These are phyloP conservation scores for Mortierella antarctica DNA, from an alignment of 192 early-diverging fungal species.

Conservation along the genomic window DNA sequence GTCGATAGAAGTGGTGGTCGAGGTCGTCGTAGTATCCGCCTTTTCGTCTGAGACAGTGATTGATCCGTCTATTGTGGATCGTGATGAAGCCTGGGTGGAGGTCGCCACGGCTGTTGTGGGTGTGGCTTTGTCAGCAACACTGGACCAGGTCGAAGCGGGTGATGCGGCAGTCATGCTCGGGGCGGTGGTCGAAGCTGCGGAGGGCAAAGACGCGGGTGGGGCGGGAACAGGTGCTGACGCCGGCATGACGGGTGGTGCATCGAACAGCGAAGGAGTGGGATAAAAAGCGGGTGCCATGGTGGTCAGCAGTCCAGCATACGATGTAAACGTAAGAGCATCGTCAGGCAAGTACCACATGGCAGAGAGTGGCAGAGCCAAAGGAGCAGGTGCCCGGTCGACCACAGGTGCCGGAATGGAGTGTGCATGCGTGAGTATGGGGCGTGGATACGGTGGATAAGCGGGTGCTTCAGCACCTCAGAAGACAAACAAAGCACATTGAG, in stretches of 20 bases:
- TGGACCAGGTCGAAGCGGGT: neutral
- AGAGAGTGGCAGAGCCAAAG: neutral
- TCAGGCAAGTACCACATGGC: conserved; percentile 13
- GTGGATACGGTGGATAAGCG: neutral
- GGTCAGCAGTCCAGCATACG: conserved; percentile 27
- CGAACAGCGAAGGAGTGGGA: conserved; percentile 2
- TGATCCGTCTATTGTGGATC: neutral
- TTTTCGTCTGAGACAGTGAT: neutral
- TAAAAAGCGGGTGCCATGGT: conserved; percentile 37
- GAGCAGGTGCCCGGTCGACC: neutral
- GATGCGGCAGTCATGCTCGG: neutral
- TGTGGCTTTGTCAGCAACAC: neutral
- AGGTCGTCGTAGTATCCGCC: neutral
- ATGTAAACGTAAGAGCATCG: conserved; percentile 35
- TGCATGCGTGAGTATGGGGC: neutral
- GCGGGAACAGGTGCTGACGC: neutral
- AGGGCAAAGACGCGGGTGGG: neutral
- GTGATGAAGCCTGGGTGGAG: neutral
- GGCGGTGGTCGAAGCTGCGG: neutral
- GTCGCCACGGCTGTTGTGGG: neutral
- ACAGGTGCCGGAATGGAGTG: neutral
- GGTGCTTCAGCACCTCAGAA: neutral
- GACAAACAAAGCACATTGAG: too few relatives aligned
- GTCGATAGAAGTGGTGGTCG: conserved; percentile 3
- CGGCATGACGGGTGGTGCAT: neutral